Percentiles rank a stretch among this genome's conserved stretches.
Conservation (phyloP, 2,329 filamentous ascomycete species). For the Penicillium thymicola region DNA sequence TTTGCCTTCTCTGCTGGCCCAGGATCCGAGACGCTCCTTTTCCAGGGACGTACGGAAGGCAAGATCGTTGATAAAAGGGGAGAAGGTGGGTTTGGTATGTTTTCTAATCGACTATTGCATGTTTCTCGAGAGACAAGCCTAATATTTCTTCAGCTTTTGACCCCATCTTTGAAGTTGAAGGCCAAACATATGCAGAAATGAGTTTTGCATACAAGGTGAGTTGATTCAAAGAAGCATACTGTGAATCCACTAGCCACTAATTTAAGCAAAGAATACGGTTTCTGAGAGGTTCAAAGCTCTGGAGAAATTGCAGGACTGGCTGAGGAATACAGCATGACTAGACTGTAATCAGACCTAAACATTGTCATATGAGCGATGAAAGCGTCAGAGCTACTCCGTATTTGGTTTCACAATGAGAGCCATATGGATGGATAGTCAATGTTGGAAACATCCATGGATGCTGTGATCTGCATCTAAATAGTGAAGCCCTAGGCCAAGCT, state of each 20-base stretch:
- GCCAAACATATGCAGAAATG: not conserved
- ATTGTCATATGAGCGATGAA: not conserved
- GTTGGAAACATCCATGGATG: not conserved
- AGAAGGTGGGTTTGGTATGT: not conserved
- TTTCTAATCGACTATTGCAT: not conserved
- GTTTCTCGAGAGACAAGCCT: not conserved
- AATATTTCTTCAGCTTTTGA: not conserved
- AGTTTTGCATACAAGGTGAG: not conserved
- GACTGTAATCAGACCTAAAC: not conserved
- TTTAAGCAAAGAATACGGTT: not conserved
- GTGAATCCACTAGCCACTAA: not conserved
- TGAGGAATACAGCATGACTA: conserved; percentile 1
- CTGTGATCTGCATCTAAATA: not conserved
- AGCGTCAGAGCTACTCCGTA: not conserved
- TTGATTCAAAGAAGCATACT: not conserved
- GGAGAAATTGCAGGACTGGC: not conserved
- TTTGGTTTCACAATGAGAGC: not conserved
- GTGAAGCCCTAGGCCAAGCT: not conserved
- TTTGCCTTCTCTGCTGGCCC: not conserved
- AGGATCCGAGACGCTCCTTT: not conserved
- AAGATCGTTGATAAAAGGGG: not conserved
- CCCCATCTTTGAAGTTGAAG: not conserved
- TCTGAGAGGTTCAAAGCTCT: not conserved
- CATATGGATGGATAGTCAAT: not conserved
- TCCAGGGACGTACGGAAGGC: not conserved